These are phyloP conservation scores for Debaryomyces fabryi DNA, from an alignment of 1,139 yeast genomes.

Conservation along the genomic window DNA sequence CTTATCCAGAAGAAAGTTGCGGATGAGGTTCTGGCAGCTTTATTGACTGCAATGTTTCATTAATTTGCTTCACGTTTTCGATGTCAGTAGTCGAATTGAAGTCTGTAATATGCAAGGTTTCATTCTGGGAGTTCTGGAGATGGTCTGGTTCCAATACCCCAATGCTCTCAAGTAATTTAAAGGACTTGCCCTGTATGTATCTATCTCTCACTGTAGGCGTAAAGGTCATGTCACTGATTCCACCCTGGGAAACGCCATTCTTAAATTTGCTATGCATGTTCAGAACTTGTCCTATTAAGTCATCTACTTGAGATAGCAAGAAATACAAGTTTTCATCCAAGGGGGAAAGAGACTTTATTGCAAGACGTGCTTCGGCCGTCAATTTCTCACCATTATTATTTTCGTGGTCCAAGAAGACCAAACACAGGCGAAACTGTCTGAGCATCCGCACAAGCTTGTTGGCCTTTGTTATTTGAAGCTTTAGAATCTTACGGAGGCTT, in stretches of 20 bases:
- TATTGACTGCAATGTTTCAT: conserved; percentile 5
- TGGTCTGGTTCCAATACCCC: conserved; percentile 20
- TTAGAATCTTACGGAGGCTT: conserved; percentile 44
- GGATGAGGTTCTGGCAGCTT: neutral
- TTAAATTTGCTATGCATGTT: conserved; percentile 36
- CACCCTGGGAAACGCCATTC: conserved; percentile 15
- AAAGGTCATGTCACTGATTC: conserved; percentile 21
- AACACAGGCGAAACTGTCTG: conserved; percentile 30
- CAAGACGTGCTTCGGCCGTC: conserved; percentile 29
- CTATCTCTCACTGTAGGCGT: conserved; percentile 30
- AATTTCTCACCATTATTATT: conserved; percentile 21
- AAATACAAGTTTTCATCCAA: conserved; percentile 56
- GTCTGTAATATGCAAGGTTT: conserved; percentile 2
- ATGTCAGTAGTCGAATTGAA: conserved; percentile 8
- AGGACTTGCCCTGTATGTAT: conserved; percentile 32
- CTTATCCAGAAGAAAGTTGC: neutral
- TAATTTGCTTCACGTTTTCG: conserved; percentile 11
- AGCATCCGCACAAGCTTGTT: conserved; percentile 36
- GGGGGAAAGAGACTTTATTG: conserved; percentile 49
- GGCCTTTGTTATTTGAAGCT: conserved; percentile 43
- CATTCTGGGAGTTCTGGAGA: conserved; percentile 1
- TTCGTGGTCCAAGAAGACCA: conserved; percentile 29
- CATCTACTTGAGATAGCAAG: conserved; percentile 43
- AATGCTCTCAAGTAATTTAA: conserved; percentile 25
- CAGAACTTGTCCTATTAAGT: conserved; percentile 41